These are phyloP conservation scores for Boehmeria nivea DNA, from an alignment of 306 rosid genomes.

Conservation along the genomic window DNA sequence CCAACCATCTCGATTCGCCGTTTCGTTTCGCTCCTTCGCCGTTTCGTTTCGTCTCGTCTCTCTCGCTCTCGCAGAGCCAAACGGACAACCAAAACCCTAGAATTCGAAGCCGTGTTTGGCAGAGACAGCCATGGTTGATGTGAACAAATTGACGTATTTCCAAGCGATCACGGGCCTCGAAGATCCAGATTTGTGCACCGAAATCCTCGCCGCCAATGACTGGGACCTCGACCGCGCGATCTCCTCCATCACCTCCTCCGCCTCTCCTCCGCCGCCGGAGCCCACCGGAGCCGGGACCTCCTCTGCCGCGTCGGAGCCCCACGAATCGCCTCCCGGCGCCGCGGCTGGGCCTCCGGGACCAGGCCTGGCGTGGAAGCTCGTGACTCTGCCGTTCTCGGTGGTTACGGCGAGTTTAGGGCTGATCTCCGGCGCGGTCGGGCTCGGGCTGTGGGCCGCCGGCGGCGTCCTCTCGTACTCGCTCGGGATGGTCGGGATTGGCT, in stretches of 20 bases:
- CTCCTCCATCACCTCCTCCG: slow-evolving; percentile 58
- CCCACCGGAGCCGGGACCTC: slow-evolving; percentile 13
- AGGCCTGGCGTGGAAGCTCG: slow-evolving; percentile 77
- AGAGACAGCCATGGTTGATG: slow-evolving; percentile 71
- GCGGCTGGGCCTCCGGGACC: slow-evolving; percentile 39
- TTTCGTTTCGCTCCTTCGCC: too few species aligned
- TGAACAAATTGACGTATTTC: slow-evolving; percentile 68
- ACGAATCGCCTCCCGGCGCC: slow-evolving; percentile 10
- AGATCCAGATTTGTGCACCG: slow-evolving; percentile 79
- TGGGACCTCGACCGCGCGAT: slow-evolving; percentile 98
- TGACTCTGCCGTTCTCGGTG: slow-evolving; percentile 70
- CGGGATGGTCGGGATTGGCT: slow-evolving; percentile 70
- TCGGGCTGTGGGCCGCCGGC: slow-evolving; percentile 93
- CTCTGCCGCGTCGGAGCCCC: neutral
- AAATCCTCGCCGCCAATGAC: slow-evolving; percentile 78
- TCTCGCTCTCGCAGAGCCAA: too few species aligned
- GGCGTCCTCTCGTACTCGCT: slow-evolving; percentile 85
- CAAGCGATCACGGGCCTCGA: slow-evolving; percentile 90
- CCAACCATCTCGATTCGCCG: too few species aligned
- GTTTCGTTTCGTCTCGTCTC: too few species aligned
- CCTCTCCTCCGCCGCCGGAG: slow-evolving; percentile 13
- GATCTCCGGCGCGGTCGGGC: slow-evolving; percentile 73
- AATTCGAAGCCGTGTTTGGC: neutral
- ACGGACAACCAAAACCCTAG: too few species aligned
- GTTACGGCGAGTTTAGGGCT: slow-evolving; percentile 80